Evolutionary conservation across 2,329 filamentous ascomycete genomes (phyloP), one percentile per base, ranked within the genome.

Genomic region (Leptographium flavum): DNA sequence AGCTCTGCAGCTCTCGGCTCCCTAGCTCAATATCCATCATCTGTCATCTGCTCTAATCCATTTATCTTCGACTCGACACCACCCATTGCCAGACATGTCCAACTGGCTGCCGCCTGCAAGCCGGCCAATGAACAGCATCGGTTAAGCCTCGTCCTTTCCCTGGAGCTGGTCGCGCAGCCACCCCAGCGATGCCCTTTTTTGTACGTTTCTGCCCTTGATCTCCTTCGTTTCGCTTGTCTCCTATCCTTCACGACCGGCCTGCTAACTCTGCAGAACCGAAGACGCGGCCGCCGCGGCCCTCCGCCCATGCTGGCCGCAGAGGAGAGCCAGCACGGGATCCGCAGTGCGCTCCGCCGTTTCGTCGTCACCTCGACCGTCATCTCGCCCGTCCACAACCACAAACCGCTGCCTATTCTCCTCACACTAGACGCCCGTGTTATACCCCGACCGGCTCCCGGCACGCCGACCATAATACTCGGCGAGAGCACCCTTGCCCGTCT

Each of bases 401-500:
- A 43, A 15, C 22, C 15, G 11, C 15, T 30, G 17, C 47, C 47
- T 7, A 37, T 43, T 6, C 39, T 49, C n/a, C 50, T 46, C n/a
- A 41, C 49, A 45, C 51, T 49, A 32, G 52, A 53, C 35, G 47
- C 45, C 21, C 41, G n/a, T 1, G 28, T 27, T 13, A 30, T 32
- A 7, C 14, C 15, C 23, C 39, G 45, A 14, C 47, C 45, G 27
- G 38, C 47, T 23, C 48, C 49, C 19, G 50, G 47, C 36, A 38
- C 49, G 33, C 51, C 54, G 37, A 56, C 64, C 13, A 54, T 68
- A 25, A 63, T 68, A 39, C 57, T 76, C 35, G 73, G 64, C 45
- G 63, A 67, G 35, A 60, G 64, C 23, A 68, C 77, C 47, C 65
- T 68, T 50, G 65, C 62, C 27, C 65, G 70, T 43, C 57, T 79